A percentile compares a stretch with the other conserved stretches of the same genome.
Evolutionary conservation across 768 basidiomycete species (phyloP).

Genomic region (Plicaturopsis crispa): DNA sequence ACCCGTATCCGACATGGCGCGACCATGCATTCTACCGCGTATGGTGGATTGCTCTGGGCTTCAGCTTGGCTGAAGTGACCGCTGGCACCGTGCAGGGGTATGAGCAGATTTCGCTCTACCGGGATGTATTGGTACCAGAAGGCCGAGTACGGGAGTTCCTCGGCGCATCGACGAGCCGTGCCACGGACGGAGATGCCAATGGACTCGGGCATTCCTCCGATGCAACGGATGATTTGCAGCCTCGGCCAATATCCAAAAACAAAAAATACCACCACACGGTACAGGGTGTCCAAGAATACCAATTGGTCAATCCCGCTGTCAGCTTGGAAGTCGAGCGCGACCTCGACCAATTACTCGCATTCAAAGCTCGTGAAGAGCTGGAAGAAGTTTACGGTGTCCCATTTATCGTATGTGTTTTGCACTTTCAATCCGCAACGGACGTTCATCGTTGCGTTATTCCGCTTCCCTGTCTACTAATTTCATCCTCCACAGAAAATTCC

Average conservation of each 20-base stretch:
- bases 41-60: constrained; percentile 76
- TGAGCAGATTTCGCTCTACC: constrained; percentile 56
- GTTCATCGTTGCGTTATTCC: constrained; percentile 7
- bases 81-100: constrained; percentile 68
- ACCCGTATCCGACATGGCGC: constrained; percentile 41
- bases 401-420: constrained; percentile 47
- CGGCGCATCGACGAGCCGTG: constrained; percentile 12
- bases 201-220: not conserved
- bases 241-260: not conserved
- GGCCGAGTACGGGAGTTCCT: constrained; percentile 32
- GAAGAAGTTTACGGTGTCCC: constrained; percentile 79
- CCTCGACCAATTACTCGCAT: constrained; percentile 52
- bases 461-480: too few species aligned
- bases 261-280: not conserved
- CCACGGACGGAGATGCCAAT: constrained; percentile 1
- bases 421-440: not conserved
- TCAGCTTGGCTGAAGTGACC: constrained; percentile 62
- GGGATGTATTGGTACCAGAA: constrained; percentile 53
- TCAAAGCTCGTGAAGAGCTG: constrained; percentile 66
- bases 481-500: constrained; percentile 67
- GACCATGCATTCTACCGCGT: constrained; percentile 54
- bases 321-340: constrained; percentile 50
- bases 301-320: too few species aligned
- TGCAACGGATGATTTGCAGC: too few species aligned
- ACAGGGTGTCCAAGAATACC: too few species aligned